These are phyloP conservation scores for Nectriaceae sp. DNA, from an alignment of 2,329 filamentous ascomycete species.

Conservation along the genomic window DNA sequence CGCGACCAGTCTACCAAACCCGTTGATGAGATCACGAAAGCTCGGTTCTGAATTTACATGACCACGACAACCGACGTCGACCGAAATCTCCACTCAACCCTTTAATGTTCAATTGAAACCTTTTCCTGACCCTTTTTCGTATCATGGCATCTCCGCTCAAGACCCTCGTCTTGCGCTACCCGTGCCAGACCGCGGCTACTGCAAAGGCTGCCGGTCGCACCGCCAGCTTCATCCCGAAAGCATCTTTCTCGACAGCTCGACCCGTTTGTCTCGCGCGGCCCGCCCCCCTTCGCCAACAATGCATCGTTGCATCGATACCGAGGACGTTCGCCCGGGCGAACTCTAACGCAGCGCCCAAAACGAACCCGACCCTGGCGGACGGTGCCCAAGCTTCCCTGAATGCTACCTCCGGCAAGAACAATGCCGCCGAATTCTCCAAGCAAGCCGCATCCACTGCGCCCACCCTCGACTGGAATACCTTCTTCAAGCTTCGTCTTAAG, in stretches of 20 bases:
- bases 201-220: constrained; percentile 12
- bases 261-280: constrained; percentile 22
- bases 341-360: constrained; percentile 15
- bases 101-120: constrained; percentile 1
- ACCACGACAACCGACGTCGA: constrained; percentile 17
- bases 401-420: constrained; percentile 18
- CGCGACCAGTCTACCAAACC: constrained; percentile 22
- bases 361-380: constrained; percentile 12
- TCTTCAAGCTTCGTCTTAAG: constrained; percentile 86
- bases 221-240: constrained; percentile 28
- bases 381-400: constrained; percentile 20
- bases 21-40: constrained; percentile 30
- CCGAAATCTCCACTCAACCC: constrained; percentile 21
- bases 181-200: constrained; percentile 25
- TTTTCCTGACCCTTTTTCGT: too few species aligned
- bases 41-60: constrained; percentile 14
- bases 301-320: constrained; percentile 15
- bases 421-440: background rate
- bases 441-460: constrained; percentile 21
- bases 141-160: constrained; percentile 35
- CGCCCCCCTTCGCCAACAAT: constrained; percentile 21
- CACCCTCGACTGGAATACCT: constrained; percentile 81
- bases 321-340: constrained; percentile 21
- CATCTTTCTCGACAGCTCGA: constrained; percentile 30
- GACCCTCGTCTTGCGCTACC: constrained; percentile 35